Conservation (phyloP, 139 green algal genomes). For the Coccomyxa sp. region DNA sequence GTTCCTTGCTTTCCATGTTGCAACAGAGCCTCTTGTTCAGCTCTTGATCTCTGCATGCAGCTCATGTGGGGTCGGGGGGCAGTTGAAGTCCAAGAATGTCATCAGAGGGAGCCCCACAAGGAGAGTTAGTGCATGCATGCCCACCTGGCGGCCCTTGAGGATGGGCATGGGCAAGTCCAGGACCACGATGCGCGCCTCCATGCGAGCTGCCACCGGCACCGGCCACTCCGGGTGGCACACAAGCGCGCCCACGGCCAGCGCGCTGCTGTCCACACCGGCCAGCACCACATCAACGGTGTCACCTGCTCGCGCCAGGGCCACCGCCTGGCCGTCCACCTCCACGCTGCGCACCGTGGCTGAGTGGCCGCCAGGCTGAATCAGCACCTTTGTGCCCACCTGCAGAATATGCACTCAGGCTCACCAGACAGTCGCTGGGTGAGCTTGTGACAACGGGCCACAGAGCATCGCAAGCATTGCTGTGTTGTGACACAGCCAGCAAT, state of each 20-base stretch:
- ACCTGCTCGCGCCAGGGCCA: constrained; percentile 61
- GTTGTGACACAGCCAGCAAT: too few species aligned
- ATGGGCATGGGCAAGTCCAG: constrained; percentile 77
- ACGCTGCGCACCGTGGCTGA: constrained; percentile 44
- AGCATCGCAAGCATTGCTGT: too few species aligned
- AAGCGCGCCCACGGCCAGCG: constrained; percentile 37
- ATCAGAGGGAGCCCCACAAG: too few species aligned
- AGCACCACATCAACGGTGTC: constrained; percentile 68
- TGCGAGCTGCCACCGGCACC: constrained; percentile 51
- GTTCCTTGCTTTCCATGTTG: too few species aligned
- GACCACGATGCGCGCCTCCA: constrained; percentile 72
- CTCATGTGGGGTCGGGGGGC: too few species aligned
- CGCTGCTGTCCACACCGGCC: not conserved
- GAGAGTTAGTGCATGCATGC: too few species aligned
- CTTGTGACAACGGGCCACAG: too few species aligned
- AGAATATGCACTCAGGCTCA: constrained; percentile 13
- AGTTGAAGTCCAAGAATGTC: too few species aligned
- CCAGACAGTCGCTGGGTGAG: too few species aligned
- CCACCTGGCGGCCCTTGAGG: constrained; percentile 57
- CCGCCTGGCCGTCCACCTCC: constrained; percentile 13
- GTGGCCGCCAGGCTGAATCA: constrained; percentile 61
- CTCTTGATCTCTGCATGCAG: too few species aligned
- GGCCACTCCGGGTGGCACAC: constrained; percentile 73
- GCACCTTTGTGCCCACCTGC: constrained; percentile 47
- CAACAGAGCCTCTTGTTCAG: too few species aligned